These are phyloP conservation scores for Crithidia expoeki DNA, from an alignment of 208 protist genomes.

Conservation along the genomic window DNA sequence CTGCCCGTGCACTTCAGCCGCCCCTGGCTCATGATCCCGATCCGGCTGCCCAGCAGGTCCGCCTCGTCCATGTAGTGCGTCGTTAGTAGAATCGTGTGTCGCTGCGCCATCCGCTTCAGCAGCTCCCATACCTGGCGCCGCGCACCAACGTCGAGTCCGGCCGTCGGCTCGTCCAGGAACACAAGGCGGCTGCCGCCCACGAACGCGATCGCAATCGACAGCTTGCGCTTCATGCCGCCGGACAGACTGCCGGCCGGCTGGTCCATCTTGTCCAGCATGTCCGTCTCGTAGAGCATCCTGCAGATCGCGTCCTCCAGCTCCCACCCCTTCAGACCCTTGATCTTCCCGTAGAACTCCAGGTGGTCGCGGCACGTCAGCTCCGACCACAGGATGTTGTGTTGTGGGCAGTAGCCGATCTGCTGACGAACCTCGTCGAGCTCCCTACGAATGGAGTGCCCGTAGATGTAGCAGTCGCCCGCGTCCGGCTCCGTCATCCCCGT, in stretches of 20 bases:
- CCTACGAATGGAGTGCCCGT: slow-evolving; percentile 61
- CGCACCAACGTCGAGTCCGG: slow-evolving; percentile 87
- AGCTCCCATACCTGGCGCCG: slow-evolving; percentile 81
- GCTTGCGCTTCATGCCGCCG: slow-evolving; percentile 81
- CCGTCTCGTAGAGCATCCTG: slow-evolving; percentile 52
- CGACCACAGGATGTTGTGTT: slow-evolving; percentile 96
- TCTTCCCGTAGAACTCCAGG: slow-evolving; percentile 86
- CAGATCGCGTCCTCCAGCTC: slow-evolving; percentile 36
- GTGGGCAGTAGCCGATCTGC: slow-evolving; percentile 94
- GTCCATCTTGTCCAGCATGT: slow-evolving; percentile 62
- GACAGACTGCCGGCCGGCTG: slow-evolving; percentile 48
- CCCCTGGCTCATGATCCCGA: slow-evolving; percentile 93
- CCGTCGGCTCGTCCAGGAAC: slow-evolving; percentile 91
- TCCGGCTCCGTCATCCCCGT: slow-evolving; percentile 80
- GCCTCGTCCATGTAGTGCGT: slow-evolving; percentile 97
- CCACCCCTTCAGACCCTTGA: slow-evolving; percentile 82
- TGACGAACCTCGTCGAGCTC: slow-evolving; percentile 62
- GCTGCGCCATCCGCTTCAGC: slow-evolving; percentile 40
- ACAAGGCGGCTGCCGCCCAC: slow-evolving; percentile 69
- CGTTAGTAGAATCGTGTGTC: slow-evolving; percentile 71
- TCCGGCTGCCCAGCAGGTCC: slow-evolving; percentile 90
- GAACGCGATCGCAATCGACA: slow-evolving; percentile 86
- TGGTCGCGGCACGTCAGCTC: slow-evolving; percentile 91
- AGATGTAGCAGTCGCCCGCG: slow-evolving; percentile 76
- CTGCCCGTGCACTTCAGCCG: slow-evolving; percentile 57